A percentile compares a stretch with the other conserved stretches of the same genome.
Conservation (phyloP, 164 flowering plant genomes). For the Berberis vulgaris region DNA sequence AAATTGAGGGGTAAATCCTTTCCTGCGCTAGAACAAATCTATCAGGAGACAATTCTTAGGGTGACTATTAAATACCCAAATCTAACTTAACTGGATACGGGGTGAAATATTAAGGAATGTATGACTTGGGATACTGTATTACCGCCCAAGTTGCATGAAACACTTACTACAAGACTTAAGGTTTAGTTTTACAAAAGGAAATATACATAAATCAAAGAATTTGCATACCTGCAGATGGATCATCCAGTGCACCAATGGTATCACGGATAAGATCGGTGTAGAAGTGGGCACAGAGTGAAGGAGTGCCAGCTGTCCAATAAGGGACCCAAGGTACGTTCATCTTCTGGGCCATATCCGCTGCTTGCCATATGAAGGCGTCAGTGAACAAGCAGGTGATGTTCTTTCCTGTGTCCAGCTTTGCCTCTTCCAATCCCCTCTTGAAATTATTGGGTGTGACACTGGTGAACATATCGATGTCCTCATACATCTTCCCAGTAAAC, state of each 20-base stretch:
- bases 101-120: too few relatives aligned
- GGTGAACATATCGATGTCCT: constrained; percentile 25
- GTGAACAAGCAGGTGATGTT: constrained; percentile 26
- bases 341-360: constrained; percentile 29
- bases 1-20: constrained; percentile 1
- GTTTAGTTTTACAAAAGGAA: background rate
- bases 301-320: constrained; percentile 29
- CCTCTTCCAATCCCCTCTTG: constrained; percentile 17
- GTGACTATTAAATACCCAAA: background rate
- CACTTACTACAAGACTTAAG: too few relatives aligned
- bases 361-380: constrained; percentile 35
- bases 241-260: background rate
- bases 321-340: constrained; percentile 38
- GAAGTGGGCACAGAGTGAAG: constrained; percentile 18
- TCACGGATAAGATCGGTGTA: constrained; percentile 24
- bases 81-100: background rate
- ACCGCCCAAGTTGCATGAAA: too few relatives aligned
- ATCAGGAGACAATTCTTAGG: background rate
- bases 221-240: background rate
- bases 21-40: background rate
- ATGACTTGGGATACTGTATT: too few relatives aligned
- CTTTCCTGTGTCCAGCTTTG: constrained; percentile 9
- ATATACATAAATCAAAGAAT: background rate
- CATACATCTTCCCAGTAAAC: constrained; percentile 15
- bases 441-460: constrained; percentile 25